phyloP scores from a whole-genome alignment of 768 basidiomycete species.

The Hydnum rufescens region DNA sequence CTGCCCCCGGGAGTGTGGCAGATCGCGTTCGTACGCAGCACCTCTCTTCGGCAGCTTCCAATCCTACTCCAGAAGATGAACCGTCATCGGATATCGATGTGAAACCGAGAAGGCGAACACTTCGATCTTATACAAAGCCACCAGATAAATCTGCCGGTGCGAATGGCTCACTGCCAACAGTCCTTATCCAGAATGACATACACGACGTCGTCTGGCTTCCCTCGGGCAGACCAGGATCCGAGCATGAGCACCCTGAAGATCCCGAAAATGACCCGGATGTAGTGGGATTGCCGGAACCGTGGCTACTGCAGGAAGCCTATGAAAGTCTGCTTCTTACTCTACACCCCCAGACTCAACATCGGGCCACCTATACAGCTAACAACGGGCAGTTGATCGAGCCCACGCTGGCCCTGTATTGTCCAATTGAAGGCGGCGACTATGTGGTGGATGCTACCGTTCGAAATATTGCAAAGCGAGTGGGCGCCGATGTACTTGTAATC shows the following conservation, averaged over 20 bases:
- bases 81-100: neutral
- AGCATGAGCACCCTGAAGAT: neutral
- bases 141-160: neutral
- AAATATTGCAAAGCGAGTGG: conserved; percentile 51
- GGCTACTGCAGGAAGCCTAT: conserved; percentile 55
- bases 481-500: conserved; percentile 65
- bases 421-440: conserved; percentile 73
- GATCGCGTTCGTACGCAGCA: neutral
- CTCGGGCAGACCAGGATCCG: neutral
- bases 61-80: neutral
- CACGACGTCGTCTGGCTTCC: neutral
- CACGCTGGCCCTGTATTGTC: conserved; percentile 70
- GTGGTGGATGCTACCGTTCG: conserved; percentile 61
- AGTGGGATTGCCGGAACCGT: conserved; percentile 37
- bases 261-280: neutral
- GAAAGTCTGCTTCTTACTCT: conserved; percentile 57
- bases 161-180: neutral
- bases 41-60: neutral
- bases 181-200: neutral
- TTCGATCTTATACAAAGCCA: neutral
- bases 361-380: conserved; percentile 37
- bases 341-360: conserved; percentile 65
- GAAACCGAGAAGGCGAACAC: neutral
- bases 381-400: conserved; percentile 42
- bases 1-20: neutral